A percentile compares a stretch with the other conserved stretches of the same genome.
Conservation (phyloP, 331 rosid species). For the Ulmus americana region DNA sequence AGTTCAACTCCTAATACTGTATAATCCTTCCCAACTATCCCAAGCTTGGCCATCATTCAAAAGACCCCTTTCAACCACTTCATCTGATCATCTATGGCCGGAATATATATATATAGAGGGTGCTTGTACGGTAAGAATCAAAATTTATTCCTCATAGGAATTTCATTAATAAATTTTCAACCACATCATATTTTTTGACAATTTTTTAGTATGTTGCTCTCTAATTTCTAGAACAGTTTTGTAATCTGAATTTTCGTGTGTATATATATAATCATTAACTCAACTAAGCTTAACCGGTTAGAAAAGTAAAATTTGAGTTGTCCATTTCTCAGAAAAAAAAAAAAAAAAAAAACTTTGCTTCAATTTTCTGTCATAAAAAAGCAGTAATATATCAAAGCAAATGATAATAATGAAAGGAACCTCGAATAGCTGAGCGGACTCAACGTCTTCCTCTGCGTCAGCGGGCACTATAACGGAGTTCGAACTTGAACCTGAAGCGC, state of each 20-base stretch:
- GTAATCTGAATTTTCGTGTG: not conserved
- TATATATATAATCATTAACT: not conserved
- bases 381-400: not conserved
- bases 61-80: not conserved
- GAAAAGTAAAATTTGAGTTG: not conserved
- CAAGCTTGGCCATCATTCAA: not conserved
- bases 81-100: not conserved
- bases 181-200: not conserved
- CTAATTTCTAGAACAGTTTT: not conserved
- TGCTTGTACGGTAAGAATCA: not conserved
- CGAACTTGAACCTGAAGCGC: constrained; percentile 35
- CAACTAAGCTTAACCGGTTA: not conserved
- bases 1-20: not conserved
- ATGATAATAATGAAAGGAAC: constrained; percentile 27
- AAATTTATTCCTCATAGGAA: not conserved
- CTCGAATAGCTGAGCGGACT: constrained; percentile 71
- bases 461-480: constrained; percentile 26
- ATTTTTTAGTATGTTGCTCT: not conserved
- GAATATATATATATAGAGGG: not conserved
- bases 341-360: not conserved
- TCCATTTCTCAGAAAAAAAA: not conserved
- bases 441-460: constrained; percentile 43
- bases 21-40: not conserved
- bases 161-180: not conserved
- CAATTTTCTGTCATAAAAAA: not conserved